Evolutionary conservation across 805 yeast genomes (phyloP), one percentile per base, ranked within the genome.

Genomic region (Cyberlindnera amylophila): DNA sequence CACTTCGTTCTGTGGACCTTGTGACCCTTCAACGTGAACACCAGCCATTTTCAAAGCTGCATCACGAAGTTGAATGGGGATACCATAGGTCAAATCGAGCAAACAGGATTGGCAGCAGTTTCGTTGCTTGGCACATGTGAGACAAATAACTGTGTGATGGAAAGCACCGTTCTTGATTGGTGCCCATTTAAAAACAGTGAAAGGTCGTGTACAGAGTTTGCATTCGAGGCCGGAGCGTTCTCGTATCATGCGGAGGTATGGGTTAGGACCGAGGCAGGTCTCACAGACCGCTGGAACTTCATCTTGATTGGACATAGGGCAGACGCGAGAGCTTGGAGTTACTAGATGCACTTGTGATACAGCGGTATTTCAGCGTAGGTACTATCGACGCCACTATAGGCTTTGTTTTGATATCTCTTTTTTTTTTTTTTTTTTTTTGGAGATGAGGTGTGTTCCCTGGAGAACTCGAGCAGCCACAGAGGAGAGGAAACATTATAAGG

Each of bases 61-160:
- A 55, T 90, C 96, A 50, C 96, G 69, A 6, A 88, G 65, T 10
- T 81, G 77, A 14, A 88, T 59, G 0, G 96, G 87, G n/a, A 93
- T 77, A 4, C 89, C 86, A 65, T 80, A 86, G 23, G 82, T 77
- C 32, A 90, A 65, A 64, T 91, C 98, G 27, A 84, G 61, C 77
- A 88, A 75, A 61, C 99, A 91, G 18, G 80, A 67, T 61, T 93
- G 98, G 58, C 99, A 91, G 53, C 95, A 83, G 63, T 86, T 83
- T 45, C 82, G 74, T 34, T 82, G 78, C 32, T 81, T 68, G 0
- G 97, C 80, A 66, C 99, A 91, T 0, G 90, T 79, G 28, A 66
- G 58, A 64, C 99, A 91, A 15, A 91, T 77, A 2, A 78, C 62
- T 3, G 96, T 88, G 51, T 75, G 79, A 44, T 74, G 71, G 47